Evolutionary conservation across 139 green algal genomes (phyloP).

Genomic region (Monoraphidium neglectum): DNA sequence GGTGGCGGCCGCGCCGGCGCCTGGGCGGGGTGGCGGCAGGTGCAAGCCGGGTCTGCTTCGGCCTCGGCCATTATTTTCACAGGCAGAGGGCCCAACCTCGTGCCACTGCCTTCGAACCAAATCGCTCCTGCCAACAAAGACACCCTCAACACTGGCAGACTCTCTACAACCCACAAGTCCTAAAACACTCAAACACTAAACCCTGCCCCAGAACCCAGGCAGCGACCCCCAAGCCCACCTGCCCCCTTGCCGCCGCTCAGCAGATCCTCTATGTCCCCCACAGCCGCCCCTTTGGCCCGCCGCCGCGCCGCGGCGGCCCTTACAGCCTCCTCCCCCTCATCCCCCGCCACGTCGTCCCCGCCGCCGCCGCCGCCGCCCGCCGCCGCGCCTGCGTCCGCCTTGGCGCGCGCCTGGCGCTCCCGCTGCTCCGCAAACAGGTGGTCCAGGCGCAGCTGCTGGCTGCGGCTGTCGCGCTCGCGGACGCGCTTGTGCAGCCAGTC

Average conservation of each 20-base stretch:
- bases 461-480: slow-evolving; percentile 74
- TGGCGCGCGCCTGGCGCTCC: not conserved
- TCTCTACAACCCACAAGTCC: too few relatives aligned
- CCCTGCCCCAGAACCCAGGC: too few relatives aligned
- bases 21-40: too few relatives aligned
- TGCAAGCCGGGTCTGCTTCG: too few relatives aligned
- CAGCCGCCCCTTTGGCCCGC: not conserved
- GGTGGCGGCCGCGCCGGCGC: not conserved
- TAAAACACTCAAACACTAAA: too few relatives aligned
- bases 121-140: too few relatives aligned
- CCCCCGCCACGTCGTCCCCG: slow-evolving; percentile 42
- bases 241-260: not conserved
- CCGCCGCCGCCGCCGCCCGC: slow-evolving; percentile 6
- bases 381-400: not conserved
- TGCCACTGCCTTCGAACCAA: too few relatives aligned
- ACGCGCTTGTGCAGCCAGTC: slow-evolving; percentile 94
- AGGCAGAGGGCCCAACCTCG: too few relatives aligned
- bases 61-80: too few relatives aligned
- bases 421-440: slow-evolving; percentile 45
- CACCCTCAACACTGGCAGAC: too few relatives aligned
- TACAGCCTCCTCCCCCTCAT: not conserved
- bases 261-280: not conserved
- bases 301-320: slow-evolving; percentile 17
- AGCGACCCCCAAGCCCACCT: slow-evolving; percentile 1
- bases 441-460: slow-evolving; percentile 74